Evolutionary conservation across 2,329 filamentous ascomycete species (phyloP).

Genomic region (Eutypa lata): DNA sequence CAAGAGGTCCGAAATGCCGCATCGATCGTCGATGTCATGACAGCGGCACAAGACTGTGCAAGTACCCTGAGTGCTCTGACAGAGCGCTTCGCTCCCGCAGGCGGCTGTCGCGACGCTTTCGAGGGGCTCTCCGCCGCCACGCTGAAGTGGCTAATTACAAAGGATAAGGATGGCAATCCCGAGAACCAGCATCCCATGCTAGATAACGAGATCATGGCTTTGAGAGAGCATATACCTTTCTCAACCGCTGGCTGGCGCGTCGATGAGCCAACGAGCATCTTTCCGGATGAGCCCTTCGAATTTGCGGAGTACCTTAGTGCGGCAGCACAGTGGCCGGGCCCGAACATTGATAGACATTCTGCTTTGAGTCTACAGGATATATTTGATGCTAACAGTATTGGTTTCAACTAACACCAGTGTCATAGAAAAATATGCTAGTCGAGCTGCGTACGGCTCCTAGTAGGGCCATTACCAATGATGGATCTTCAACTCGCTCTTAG

Average conservation of each 20-base stretch:
- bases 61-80: constrained; percentile 29
- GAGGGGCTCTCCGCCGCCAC: constrained; percentile 27
- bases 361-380: constrained; percentile 7
- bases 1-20: constrained; percentile 24
- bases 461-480: too few species aligned
- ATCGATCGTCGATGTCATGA: constrained; percentile 16
- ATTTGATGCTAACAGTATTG: constrained; percentile 3
- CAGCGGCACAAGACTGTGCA: constrained; percentile 27
- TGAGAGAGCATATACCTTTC: constrained; percentile 12
- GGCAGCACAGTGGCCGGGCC: constrained; percentile 10
- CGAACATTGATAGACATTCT: constrained; percentile 3
- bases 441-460: too few species aligned
- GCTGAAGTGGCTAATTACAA: constrained; percentile 21
- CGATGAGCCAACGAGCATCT: constrained; percentile 11
- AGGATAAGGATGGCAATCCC: constrained; percentile 1
- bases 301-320: constrained; percentile 14
- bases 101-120: constrained; percentile 26
- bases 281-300: constrained; percentile 13
- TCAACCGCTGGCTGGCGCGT: constrained; percentile 9
- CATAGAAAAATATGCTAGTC: too few species aligned
- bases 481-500: too few species aligned
- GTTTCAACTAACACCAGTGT: constrained; percentile 1
- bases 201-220: constrained; percentile 10
- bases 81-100: constrained; percentile 29
- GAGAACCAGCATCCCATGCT: constrained; percentile 6